Evolutionary conservation across 495 filamentous ascomycete genomes (phyloP), one percentile per base, ranked within the genome.

Genomic region (Rostrohypoxylon terebratum): DNA sequence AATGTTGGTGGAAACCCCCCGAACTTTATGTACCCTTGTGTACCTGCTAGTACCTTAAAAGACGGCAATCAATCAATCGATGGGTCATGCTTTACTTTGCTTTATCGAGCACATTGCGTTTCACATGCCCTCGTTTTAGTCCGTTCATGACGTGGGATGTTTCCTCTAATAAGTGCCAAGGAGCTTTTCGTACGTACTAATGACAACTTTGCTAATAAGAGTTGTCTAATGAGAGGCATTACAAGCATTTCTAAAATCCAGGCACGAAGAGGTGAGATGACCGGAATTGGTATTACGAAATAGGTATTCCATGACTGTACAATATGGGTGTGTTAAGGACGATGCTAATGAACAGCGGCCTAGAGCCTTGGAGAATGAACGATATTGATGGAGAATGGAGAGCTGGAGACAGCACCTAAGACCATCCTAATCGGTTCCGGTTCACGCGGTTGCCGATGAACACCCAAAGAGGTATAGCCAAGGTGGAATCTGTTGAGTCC

Each of bases 361-460:
- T 28, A 28, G 28, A 28, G 28, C 28, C 28, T 5, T 55, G 6
- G 31, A 33, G 51, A 55, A 45, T 45, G 42, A n/a, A 13, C 42
- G 16, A 20, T 6, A 45, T 45, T n/a, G 42, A 45, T 45, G 42
- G n/a, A 58, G 53, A 38, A 44, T 44, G 40, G 40, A 44, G 40
- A 44, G 14, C 34, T 44, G 6, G 25, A 57, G 54, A 7, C n/a
- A 40, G 54, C 44, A 47, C 21, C 21, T 21, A 58, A 38, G 42
- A 62, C 59, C 40, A 65, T 65, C 62, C 48, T 51, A 65, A 68
- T 73, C 64, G 65, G 65, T 68, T 73, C 65, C 70, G 70, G 70
- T 62, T 60, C 70, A 73, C 70, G 70, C 70, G 64, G 70, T 64
- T 73, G 70, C 54, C 53, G 70, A 73, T 73, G 64, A 73, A n/a